Base-by-base conservation (phyloP, 2,329 filamentous ascomycete species). In the Nigrospora osmanthi region DNA sequence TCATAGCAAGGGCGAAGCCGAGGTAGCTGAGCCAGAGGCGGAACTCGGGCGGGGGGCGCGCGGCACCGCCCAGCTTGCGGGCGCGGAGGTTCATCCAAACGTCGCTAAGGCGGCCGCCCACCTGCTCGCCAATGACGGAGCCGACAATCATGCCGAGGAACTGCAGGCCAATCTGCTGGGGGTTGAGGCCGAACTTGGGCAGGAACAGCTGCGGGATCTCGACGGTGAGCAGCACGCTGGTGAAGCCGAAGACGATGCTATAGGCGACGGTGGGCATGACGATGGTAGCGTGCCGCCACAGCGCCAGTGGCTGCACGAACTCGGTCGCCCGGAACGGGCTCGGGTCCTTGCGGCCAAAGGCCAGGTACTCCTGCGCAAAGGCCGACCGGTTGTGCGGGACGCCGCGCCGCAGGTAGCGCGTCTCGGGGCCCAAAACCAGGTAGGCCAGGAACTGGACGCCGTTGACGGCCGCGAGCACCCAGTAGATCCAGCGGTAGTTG, bases 131-230 rank as follows among this genome's bases (percentile, higher is more conserved):
- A 11, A 81, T 63, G 5, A 81, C 56, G 2, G 70, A 72, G 2
- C 79, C 78, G 32, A 81, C 65, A 40, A 82, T 75, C 40, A 80
- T 63, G 3, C 70, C 70, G 9, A 80, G 60, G 52, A 76, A 78
- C 47, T 81, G 76, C 2, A 82, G 66, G 0, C 78, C 78, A 7
- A 81, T 65, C 47, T 80, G 71, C 55, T 81, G 69, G 0, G 74
- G 59, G 53, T 77, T 74, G 62, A 82, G 72, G 13, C 68, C 69
- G 46, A 79, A 83, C 47, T 74, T 73, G 32, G 67, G 59, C 6
- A 69, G 66, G 49, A 80, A 76, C 1, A 82, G 65, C 46, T 80
- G 75, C 1, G 78, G 78, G 4, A 82, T 74, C 52, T 81, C 78
- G 23, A 82, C 71, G 0, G 76, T 76, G 44, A 72, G 61, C 49